Evolutionary conservation across 306 rosid genomes (phyloP).

Genomic region (Senna siamea): DNA sequence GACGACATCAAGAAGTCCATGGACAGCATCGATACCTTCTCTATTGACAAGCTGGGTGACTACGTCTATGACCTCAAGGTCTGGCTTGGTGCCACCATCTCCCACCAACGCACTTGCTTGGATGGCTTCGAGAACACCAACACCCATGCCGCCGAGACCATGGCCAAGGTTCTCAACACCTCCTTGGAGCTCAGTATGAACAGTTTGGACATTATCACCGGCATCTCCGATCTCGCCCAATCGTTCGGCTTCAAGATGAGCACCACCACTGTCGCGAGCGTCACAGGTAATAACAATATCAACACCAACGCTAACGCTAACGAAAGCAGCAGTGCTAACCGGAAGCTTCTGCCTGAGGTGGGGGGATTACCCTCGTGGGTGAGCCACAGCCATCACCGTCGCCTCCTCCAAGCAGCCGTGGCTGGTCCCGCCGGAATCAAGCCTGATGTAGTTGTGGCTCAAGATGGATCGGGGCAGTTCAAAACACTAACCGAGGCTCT

Average conservation of each 20-base stretch:
- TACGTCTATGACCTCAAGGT: conserved; percentile 63
- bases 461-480: conserved; percentile 68
- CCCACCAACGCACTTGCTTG: conserved; percentile 73
- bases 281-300: no score
- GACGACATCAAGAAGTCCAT: conserved; percentile 55
- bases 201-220: conserved; percentile 64
- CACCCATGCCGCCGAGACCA: conserved; percentile 54
- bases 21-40: conserved; percentile 46
- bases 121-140: conserved; percentile 70
- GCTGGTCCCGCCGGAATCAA: conserved; percentile 29
- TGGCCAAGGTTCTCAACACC: conserved; percentile 50
- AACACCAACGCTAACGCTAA: neutral
- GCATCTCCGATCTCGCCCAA: conserved; percentile 34
- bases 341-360: no score
- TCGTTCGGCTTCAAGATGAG: neutral
- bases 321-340: neutral
- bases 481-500: conserved; percentile 65
- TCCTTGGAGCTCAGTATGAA: conserved; percentile 66
- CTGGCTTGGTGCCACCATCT: conserved; percentile 73
- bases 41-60: conserved; percentile 26
- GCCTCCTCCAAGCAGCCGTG: conserved; percentile 19
- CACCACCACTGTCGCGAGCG: no score
- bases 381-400: conserved; percentile 9
- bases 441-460: conserved; percentile 69
- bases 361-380: conserved; percentile 68